A percentile compares a stretch with the other conserved stretches of the same genome.
Conservation (phyloP, 441 rosid species). For the Bocquillonia castaneifolia region DNA sequence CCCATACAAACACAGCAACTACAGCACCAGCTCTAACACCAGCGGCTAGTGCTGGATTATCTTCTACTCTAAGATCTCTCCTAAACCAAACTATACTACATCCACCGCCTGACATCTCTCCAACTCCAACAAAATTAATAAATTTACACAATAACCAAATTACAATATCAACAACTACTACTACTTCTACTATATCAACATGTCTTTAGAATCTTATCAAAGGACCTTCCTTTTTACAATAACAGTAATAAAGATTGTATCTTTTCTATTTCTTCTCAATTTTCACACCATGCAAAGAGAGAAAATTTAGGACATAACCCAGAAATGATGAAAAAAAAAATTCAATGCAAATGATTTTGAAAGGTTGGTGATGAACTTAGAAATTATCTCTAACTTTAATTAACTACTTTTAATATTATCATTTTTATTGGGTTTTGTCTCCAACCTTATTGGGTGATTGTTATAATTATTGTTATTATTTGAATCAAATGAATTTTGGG, state of each 20-base stretch:
- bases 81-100: conserved; percentile 98
- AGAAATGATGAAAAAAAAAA: conserved; percentile 3
- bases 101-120: conserved; percentile 70
- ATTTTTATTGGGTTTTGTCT: not conserved
- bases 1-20: conserved; percentile 76
- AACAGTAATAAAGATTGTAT: not conserved
- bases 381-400: conserved; percentile 10
- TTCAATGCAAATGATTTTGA: not conserved
- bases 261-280: not conserved
- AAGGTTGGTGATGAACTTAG: conserved; percentile 2
- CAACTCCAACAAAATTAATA: conserved; percentile 6
- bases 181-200: no score
- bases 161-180: no score
- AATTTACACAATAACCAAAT: no score
- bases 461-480: conserved; percentile 6
- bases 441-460: not conserved
- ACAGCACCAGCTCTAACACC: conserved; percentile 92
- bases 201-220: no score
- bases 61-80: conserved; percentile 98
- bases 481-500: conserved; percentile 5
- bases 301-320: no score
- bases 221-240: not conserved
- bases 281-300: no score
- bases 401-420: not conserved
- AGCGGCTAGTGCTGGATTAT: conserved; percentile 88